phyloP scores from a whole-genome alignment of 2,329 filamentous ascomycete species.

The Taxawa tesnikishii region DNA sequence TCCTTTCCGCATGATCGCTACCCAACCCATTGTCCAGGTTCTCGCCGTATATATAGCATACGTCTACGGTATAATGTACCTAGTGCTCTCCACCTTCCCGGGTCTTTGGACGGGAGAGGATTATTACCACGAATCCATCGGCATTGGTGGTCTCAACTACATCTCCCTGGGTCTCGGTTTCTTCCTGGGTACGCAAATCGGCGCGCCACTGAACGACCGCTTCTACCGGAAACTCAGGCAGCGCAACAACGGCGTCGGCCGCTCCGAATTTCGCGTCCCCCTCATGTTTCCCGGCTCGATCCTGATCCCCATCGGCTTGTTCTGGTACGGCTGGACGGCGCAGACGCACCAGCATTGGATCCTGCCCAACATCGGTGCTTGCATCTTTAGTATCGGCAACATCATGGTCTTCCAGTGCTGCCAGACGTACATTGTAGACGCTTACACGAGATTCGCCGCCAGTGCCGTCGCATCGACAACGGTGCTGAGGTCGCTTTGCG shows the following conservation, averaged over 20 bases:
- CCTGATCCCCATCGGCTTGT: slow-evolving; percentile 41
- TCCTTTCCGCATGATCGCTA: slow-evolving; percentile 22
- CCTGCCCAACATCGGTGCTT: slow-evolving; percentile 46
- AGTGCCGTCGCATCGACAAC: slow-evolving; percentile 42
- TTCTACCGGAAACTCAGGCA: slow-evolving; percentile 24
- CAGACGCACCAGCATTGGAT: slow-evolving; percentile 44
- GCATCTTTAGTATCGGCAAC: slow-evolving; percentile 42
- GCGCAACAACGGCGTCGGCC: slow-evolving; percentile 22
- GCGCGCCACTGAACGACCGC: slow-evolving; percentile 22
- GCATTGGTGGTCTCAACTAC: slow-evolving; percentile 24
- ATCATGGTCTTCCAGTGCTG: slow-evolving; percentile 46
- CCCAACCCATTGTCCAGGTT: slow-evolving; percentile 24
- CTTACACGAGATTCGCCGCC: slow-evolving; percentile 34
- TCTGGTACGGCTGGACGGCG: slow-evolving; percentile 48
- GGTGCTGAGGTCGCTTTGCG: slow-evolving; percentile 42
- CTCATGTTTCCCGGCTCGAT: slow-evolving; percentile 43
- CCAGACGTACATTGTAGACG: slow-evolving; percentile 51
- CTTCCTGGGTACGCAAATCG: slow-evolving; percentile 32
- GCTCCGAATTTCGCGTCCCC: slow-evolving; percentile 33
- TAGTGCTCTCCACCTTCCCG: slow-evolving; percentile 23
- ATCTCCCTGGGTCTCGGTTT: slow-evolving; percentile 42
- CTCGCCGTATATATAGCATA: slow-evolving; percentile 25
- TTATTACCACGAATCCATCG: slow-evolving; percentile 14
- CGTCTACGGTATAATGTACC: slow-evolving; percentile 26
- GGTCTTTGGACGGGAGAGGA: slow-evolving; percentile 18